Conservation (phyloP, 495 filamentous ascomycete species). For the Penicillium robsamsonii region DNA sequence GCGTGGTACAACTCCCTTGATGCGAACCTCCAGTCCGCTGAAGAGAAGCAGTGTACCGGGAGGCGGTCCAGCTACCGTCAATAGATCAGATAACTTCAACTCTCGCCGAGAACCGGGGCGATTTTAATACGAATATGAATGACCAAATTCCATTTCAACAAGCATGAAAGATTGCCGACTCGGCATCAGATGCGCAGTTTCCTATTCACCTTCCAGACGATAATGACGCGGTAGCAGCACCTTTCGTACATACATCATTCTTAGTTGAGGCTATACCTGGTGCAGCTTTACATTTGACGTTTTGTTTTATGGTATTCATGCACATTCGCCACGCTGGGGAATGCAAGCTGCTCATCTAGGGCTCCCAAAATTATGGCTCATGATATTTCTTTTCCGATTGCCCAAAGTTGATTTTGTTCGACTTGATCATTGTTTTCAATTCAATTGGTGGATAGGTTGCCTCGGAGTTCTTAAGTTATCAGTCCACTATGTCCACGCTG, state of each 20-base stretch:
- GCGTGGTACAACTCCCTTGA: constrained; percentile 35
- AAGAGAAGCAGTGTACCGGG: constrained; percentile 45
- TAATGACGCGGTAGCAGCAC: neutral
- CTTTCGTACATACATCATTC: constrained; percentile 11
- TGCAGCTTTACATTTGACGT: constrained; percentile 8
- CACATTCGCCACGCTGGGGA: constrained; percentile 18
- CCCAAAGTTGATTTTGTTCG: neutral
- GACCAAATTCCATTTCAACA: constrained; percentile 8
- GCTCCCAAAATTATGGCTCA: neutral
- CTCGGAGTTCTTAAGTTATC: neutral
- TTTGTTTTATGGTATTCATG: neutral
- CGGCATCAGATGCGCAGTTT: constrained; percentile 5
- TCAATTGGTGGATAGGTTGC: neutral
- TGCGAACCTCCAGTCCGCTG: constrained; percentile 41
- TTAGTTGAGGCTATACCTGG: constrained; percentile 11
- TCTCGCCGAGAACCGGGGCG: constrained; percentile 40
- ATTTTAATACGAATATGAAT: constrained; percentile 28
- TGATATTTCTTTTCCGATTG: too few relatives aligned
- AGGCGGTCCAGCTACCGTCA: constrained; percentile 28
- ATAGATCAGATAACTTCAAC: constrained; percentile 23
- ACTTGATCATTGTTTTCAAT: neutral
- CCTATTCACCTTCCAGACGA: neutral
- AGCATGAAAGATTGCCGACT: constrained; percentile 1
- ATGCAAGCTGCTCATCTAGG: constrained; percentile 10
- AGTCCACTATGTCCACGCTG: neutral